phyloP scores from a whole-genome alignment of 1,139 yeast genomes.

The Meyerozyma guilliermondii region DNA sequence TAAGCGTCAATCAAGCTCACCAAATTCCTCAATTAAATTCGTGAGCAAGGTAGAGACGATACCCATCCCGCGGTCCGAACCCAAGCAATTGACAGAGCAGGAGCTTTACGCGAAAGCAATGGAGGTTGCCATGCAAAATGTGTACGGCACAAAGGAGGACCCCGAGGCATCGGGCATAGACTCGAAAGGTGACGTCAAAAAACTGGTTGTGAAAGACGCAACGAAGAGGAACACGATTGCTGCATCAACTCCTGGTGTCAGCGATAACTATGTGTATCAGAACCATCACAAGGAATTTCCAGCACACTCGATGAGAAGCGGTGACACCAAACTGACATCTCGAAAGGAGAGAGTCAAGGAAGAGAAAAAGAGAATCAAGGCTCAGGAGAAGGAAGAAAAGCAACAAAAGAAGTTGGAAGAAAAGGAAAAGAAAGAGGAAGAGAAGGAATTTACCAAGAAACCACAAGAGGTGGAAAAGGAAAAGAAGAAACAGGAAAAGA shows the following conservation, averaged over 20 bases:
- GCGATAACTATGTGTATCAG: conserved; percentile 26
- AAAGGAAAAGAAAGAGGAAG: conserved; percentile 3
- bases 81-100: conserved; percentile 2
- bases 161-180: conserved; percentile 4
- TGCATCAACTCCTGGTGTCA: conserved; percentile 20
- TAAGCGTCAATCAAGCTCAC: conserved; percentile 6
- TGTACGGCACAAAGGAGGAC: conserved; percentile 24
- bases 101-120: conserved; percentile 31
- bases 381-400: conserved; percentile 12
- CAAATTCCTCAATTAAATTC: conserved; percentile 32
- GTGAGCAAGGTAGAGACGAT: conserved; percentile 38
- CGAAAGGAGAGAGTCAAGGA: conserved; percentile 32
- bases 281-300: conserved; percentile 38
- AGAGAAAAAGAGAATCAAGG: conserved; percentile 21
- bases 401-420: conserved; percentile 11
- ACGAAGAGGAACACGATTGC: conserved; percentile 7
- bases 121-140: conserved; percentile 37
- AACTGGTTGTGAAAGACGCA: conserved; percentile 6
- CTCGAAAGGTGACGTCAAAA: conserved; percentile 3
- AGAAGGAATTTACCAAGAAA: conserved; percentile 6
- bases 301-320: conserved; percentile 31
- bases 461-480: not conserved
- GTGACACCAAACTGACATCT: conserved; percentile 12
- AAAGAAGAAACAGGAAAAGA: conserved; percentile 5
- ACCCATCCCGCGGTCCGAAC: conserved; percentile 17